A percentile compares a stretch with the other conserved stretches of the same genome.
These are phyloP conservation scores for Fulvia fulva DNA, from an alignment of 2,329 filamentous ascomycete genomes.

Conservation along the genomic window DNA sequence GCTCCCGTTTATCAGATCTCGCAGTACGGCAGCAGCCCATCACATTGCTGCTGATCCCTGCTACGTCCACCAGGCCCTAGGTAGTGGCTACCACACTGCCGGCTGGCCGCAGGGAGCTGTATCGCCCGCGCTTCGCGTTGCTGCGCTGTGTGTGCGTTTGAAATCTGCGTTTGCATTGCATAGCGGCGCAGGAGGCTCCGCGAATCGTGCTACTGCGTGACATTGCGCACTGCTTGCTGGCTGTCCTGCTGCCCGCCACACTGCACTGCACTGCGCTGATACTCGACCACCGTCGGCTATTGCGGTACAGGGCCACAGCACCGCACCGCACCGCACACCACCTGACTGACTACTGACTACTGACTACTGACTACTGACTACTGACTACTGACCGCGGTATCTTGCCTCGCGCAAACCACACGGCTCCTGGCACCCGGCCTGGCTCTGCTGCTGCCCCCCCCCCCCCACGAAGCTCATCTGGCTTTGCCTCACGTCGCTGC, in stretches of 20 bases:
- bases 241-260: not conserved
- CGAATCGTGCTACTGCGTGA: not conserved
- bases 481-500: not conserved
- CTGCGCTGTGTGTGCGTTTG: not conserved
- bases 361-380: too few species aligned
- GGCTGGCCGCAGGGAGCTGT: not conserved
- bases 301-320: not conserved
- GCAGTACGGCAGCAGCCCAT: not conserved
- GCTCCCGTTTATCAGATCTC: constrained; percentile 1
- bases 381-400: too few species aligned
- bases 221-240: not conserved
- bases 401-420: too few species aligned
- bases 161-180: constrained; percentile 6
- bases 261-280: not conserved
- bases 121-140: not conserved
- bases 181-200: not conserved
- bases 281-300: not conserved
- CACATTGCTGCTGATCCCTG: constrained; percentile 7
- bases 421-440: too few species aligned
- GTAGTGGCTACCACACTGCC: constrained; percentile 5
- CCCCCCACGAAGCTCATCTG: not conserved
- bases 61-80: not conserved
- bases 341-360: not conserved
- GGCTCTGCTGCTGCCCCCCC: not conserved
- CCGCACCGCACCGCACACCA: not conserved